Conservation (phyloP, 2,329 filamentous ascomycete genomes). For the Xylariaceae sp. region DNA sequence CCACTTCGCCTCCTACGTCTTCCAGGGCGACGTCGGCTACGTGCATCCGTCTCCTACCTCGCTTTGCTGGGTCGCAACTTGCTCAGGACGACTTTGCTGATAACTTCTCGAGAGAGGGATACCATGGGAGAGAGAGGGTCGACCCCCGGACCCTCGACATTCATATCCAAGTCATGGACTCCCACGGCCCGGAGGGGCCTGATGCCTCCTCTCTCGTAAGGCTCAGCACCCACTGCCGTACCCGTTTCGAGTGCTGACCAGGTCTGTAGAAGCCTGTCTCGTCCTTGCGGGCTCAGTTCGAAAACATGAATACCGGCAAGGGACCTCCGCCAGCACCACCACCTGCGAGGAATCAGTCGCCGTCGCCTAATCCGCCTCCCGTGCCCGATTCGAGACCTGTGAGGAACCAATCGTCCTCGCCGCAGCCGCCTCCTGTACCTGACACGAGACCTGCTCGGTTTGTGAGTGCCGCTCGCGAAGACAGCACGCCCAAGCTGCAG, state of each 20-base stretch:
- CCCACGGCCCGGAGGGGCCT: slow-evolving; percentile 48
- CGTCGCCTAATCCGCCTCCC: slow-evolving; percentile 25
- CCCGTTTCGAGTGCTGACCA: slow-evolving; percentile 17
- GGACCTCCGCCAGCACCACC: slow-evolving; percentile 24
- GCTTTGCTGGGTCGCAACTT: no score
- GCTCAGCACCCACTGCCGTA: slow-evolving; percentile 9
- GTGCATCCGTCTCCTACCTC: no score
- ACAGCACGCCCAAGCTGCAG: slow-evolving; percentile 19
- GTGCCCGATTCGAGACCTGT: slow-evolving; percentile 24
- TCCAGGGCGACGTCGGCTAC: no score
- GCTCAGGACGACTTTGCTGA: no score
- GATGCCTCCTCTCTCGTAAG: slow-evolving; percentile 72
- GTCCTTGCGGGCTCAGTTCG: slow-evolving; percentile 72
- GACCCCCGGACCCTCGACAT: background rate
- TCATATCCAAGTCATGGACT: slow-evolving; percentile 30
- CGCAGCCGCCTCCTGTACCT: slow-evolving; percentile 24
- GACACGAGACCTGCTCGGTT: slow-evolving; percentile 23
- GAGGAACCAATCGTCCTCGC: slow-evolving; percentile 23
- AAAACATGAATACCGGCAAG: slow-evolving; percentile 58
- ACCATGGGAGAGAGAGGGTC: slow-evolving; percentile 1
- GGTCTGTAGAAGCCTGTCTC: slow-evolving; percentile 65
- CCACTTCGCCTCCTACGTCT: no score
- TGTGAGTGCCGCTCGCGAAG: slow-evolving; percentile 17
- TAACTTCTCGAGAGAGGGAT: background rate
- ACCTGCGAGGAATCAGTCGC: slow-evolving; percentile 24